Evolutionary conservation across 225 moss, liverwort and hornwort species (phyloP), one percentile per base, ranked within the genome.

Genomic region (Anthoceros angustus): DNA sequence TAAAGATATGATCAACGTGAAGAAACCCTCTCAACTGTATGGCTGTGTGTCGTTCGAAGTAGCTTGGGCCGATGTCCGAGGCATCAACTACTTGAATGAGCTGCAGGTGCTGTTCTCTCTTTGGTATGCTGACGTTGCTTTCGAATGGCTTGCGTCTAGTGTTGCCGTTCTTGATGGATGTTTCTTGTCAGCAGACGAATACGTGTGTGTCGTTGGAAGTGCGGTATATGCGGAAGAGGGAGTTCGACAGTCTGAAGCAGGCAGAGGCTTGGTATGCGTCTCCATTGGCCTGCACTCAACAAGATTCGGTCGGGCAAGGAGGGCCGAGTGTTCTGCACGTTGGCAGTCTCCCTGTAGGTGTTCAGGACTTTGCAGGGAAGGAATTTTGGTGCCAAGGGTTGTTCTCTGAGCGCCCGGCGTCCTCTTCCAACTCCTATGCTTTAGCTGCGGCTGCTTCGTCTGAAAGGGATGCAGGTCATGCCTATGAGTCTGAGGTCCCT

Each of bases 31-130:
- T 16, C 86, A 84, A 20, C 69, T 92, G 21, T 84, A 92, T 81
- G 92, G 92, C 40, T 92, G 92, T 71, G 92, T 92, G 68, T 86
- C 88, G 48, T 92, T 92, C 66, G 92, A 92, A 74, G 86, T 88
- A n/a, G 84, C 84, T 66, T 92, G 92, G 92, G 72, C 81, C 1
- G 84, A 86, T 69, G 92, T 88, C 39, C 88, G 92, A 66, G 92
- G 92, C 71, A 92, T 92, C 46, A 92, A 92, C 67, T 92, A 92
- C 60, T 39, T 75, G 43, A 92, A 92, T 63, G 92, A 92, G 42
- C 86, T 92, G 32, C 81, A 88, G 92, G 92, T 88, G 68, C 24
- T 63, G 42, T 20, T 12, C 42, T 66, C n/a, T 14, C 16, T 32
- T 6, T 46, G n/a, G n/a, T 23, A 5, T 5, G 14, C n/a, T 20